Base-by-base conservation (phyloP, 495 filamentous ascomycete genomes). In the Penicillium dipodomyicola region DNA sequence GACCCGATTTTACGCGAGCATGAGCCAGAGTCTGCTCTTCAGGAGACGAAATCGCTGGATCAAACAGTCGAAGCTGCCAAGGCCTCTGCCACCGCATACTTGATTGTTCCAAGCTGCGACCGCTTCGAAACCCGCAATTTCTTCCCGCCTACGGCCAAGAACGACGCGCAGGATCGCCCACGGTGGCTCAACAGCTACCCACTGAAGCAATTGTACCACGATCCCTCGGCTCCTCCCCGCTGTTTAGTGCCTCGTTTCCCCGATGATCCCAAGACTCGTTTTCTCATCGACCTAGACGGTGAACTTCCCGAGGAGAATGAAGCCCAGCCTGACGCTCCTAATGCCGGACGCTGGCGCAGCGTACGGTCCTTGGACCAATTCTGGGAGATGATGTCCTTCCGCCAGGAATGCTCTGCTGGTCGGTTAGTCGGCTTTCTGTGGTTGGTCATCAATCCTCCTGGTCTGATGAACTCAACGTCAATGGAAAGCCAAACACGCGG, bases 381-480 rank as follows among this genome's bases (percentile, higher is more conserved):
- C 70, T 99, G 94, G 94, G 94, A 99, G 54, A 87, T 94, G 83
- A 97, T 99, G 94, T 87, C 91, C 14, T 97, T 90, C 65, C 79
- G 94, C 29, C 94, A 97, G 67, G 94, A 99, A 69, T 99, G 94
- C 66, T 93, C 92, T 23, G 87, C 90, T 14, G 94, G 94, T 3
- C 78, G 91, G 20, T 70, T 96, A 52, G 95, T 96, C 0, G 95
- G 94, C 1, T 99, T 99, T 65, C 75, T 97, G 11, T 99, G 94
- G 94, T 70, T 96, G 27, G 85, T 96, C 10, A 87, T 97, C 54
- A 87, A 62, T 59, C 82, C 85, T 42, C 69, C 64, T 12, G 76
- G 71, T 14, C 59, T 69, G 48, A 63, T 71, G 43, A 74, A 72
- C 51, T 71, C 74, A 33, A 72, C 69, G 19, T 68, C 69, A 25